Conservation (phyloP, 805 yeast genomes). For the Kluyveromyces aestuarii region DNA sequence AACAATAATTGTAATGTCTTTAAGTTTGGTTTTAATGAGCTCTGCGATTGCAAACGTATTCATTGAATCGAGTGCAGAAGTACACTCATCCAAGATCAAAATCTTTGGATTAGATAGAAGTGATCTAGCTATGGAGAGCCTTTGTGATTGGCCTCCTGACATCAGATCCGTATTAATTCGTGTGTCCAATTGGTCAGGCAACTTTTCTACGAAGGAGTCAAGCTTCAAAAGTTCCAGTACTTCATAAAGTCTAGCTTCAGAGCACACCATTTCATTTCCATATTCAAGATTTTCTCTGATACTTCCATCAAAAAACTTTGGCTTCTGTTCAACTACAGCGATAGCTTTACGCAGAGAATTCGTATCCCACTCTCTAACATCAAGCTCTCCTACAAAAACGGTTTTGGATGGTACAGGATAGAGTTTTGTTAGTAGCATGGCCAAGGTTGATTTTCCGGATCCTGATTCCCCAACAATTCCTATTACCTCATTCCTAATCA, state of each 20-base stretch:
- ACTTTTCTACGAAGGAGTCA: conserved; percentile 40
- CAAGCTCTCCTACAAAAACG: conserved; percentile 38
- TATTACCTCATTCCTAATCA: conserved; percentile 41
- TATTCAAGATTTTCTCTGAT: conserved; percentile 63
- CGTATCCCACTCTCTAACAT: conserved; percentile 38
- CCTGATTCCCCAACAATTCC: conserved; percentile 86
- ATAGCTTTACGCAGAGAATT: conserved; percentile 43
- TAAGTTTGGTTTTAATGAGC: conserved; percentile 33
- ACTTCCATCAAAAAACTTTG: conserved; percentile 64
- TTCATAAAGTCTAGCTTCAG: conserved; percentile 31
- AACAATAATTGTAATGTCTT: conserved; percentile 44
- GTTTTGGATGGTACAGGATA: conserved; percentile 34
- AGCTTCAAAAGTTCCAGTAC: conserved; percentile 42
- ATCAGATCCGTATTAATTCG: conserved; percentile 43
- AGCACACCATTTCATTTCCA: conserved; percentile 33
- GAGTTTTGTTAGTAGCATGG: conserved; percentile 46
- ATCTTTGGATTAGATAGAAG: conserved; percentile 58
- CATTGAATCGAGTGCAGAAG: conserved; percentile 73
- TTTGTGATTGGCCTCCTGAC: conserved; percentile 89
- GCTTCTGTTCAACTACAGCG: conserved; percentile 68
- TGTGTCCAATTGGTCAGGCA: conserved; percentile 55
- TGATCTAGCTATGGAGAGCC: conserved; percentile 79
- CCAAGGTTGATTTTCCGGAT: conserved; percentile 79
- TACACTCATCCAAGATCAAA: conserved; percentile 73
- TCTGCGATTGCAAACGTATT: conserved; percentile 43